phyloP scores from a whole-genome alignment of 1,139 yeast species.

The Suhomyces terraborum region DNA sequence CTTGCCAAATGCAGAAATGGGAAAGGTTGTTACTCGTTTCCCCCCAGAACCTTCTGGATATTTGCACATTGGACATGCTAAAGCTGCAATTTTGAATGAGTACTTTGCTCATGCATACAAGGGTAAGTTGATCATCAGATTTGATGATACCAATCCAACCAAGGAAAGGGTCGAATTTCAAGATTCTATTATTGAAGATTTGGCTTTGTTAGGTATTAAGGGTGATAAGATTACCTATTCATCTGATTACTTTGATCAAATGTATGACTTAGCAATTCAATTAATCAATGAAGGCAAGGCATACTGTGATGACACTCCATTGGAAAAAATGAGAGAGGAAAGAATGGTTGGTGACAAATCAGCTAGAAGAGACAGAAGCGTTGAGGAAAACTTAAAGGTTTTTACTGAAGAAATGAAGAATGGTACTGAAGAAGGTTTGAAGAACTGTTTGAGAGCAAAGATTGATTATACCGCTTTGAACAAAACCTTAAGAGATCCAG shows the following conservation, averaged over 20 bases:
- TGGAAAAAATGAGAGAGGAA: conserved; percentile 94
- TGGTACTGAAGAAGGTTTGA: conserved; percentile 87
- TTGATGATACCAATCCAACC: conserved; percentile 96
- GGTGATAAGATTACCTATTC: conserved; percentile 87
- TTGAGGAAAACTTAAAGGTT: conserved; percentile 84
- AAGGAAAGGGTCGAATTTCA: conserved; percentile 93
- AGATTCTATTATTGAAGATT: conserved; percentile 88
- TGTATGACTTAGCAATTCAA: conserved; percentile 82
- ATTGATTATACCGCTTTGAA: conserved; percentile 86
- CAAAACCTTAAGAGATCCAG: conserved; percentile 96
- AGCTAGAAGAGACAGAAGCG: conserved; percentile 83
- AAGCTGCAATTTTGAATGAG: conserved; percentile 93
- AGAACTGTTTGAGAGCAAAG: conserved; percentile 92
- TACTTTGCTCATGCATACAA: conserved; percentile 92
- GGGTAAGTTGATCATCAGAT: conserved; percentile 92
- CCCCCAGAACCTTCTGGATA: conserved; percentile 94
- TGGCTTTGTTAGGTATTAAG: conserved; percentile 83
- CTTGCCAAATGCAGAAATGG: conserved; percentile 84
- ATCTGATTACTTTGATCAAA: conserved; percentile 85
- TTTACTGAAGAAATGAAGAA: conserved; percentile 90
- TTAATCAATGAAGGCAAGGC: conserved; percentile 94
- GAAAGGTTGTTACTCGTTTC: conserved; percentile 95
- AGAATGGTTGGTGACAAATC: conserved; percentile 96
- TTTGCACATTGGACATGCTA: conserved; percentile 92
- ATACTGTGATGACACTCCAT: conserved; percentile 93